phyloP scores from a whole-genome alignment of 2,329 filamentous ascomycete genomes.

The Fusarium coicis region DNA sequence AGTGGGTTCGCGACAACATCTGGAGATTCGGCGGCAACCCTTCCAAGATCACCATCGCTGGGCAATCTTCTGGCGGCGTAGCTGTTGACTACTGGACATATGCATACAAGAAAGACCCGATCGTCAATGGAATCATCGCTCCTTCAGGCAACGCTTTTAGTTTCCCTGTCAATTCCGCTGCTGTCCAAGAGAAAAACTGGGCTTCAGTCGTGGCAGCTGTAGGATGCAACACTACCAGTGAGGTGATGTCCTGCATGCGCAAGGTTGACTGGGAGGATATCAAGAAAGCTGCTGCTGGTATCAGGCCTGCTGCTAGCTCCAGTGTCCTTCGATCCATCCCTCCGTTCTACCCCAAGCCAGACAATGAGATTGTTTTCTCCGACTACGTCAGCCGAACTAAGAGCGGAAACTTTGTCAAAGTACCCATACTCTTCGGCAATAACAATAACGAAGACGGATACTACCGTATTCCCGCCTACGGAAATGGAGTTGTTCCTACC shows the following conservation, averaged over 20 bases:
- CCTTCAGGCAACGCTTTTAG: constrained; percentile 59
- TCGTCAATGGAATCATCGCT: constrained; percentile 58
- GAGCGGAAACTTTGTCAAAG: constrained; percentile 51
- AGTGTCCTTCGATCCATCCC: constrained; percentile 52
- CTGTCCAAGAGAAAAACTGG: constrained; percentile 54
- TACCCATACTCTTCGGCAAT: constrained; percentile 56
- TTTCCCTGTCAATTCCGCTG: constrained; percentile 54
- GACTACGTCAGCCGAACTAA: constrained; percentile 52
- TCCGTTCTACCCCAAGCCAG: constrained; percentile 56
- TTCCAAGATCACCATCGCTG: constrained; percentile 48
- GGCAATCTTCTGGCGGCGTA: constrained; percentile 50
- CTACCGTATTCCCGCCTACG: constrained; percentile 58
- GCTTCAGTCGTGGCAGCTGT: constrained; percentile 52
- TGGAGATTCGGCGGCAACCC: constrained; percentile 45
- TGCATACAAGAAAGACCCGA: constrained; percentile 60
- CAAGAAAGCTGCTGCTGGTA: constrained; percentile 49
- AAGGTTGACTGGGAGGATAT: constrained; percentile 50
- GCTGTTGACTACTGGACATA: constrained; percentile 61
- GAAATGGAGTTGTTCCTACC: constrained; percentile 52
- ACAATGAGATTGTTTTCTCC: constrained; percentile 54
- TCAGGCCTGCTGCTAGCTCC: constrained; percentile 48
- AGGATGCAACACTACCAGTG: constrained; percentile 48
- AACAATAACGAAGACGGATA: constrained; percentile 60
- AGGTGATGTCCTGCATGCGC: constrained; percentile 53
- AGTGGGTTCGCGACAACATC: constrained; percentile 50